Percentiles rank a stretch among this genome's conserved stretches.
phyloP scores from a whole-genome alignment of 441 rosid species.

The Geranium incanum region DNA sequence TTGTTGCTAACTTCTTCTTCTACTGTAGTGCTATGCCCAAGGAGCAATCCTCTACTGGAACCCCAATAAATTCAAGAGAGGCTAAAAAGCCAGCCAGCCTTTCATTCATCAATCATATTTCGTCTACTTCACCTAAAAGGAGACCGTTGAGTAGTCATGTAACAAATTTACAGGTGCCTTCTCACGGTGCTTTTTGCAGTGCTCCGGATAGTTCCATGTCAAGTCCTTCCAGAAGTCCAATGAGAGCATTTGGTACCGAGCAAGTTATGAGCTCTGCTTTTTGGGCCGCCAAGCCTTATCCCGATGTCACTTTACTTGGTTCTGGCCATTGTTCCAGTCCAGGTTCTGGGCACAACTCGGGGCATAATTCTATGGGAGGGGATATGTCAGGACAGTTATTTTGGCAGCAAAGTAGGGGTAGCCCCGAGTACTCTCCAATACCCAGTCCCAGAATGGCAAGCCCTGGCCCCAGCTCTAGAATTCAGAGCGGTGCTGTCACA shows the following conservation, averaged over 20 bases:
- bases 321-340: constrained; percentile 51
- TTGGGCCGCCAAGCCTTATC: constrained; percentile 41
- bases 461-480: constrained; percentile 50
- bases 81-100: constrained; percentile 33
- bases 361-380: constrained; percentile 46
- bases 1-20: neutral
- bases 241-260: constrained; percentile 39
- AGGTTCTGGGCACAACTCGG: constrained; percentile 49
- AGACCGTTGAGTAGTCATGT: constrained; percentile 33
- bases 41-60: constrained; percentile 27
- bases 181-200: constrained; percentile 34
- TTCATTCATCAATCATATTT: constrained; percentile 28
- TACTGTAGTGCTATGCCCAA: constrained; percentile 29
- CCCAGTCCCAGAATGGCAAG: constrained; percentile 50
- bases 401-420: constrained; percentile 53
- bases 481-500: constrained; percentile 55
- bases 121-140: constrained; percentile 33
- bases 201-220: constrained; percentile 52
- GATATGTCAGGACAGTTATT: constrained; percentile 44
- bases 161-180: constrained; percentile 36
- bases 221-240: constrained; percentile 51
- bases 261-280: constrained; percentile 38
- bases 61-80: constrained; percentile 31
- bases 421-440: constrained; percentile 47
- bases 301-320: constrained; percentile 48